A percentile compares a stretch with the other conserved stretches of the same genome.
Conservation (phyloP, 2,329 filamentous ascomycete genomes). For the Penicillium sumatraense region DNA sequence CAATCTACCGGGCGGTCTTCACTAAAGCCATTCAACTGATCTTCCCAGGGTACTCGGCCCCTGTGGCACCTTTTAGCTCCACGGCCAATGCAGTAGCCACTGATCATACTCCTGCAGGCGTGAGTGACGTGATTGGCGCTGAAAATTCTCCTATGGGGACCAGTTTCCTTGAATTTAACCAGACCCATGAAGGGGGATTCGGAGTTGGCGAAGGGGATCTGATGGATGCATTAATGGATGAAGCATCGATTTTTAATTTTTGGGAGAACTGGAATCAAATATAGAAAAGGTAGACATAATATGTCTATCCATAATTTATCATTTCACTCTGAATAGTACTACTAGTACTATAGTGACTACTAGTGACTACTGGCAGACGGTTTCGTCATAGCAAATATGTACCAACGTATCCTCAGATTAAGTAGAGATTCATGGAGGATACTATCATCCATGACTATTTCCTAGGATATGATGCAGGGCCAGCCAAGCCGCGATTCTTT, state of each 20-base stretch:
- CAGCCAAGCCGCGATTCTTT: not conserved
- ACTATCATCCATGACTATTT: too few relatives aligned
- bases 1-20: conserved; percentile 33
- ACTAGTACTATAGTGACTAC: too few relatives aligned
- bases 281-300: not conserved
- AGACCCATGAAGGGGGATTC: not conserved
- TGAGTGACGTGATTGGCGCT: not conserved
- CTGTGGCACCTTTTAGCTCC: not conserved
- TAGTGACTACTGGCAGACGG: too few relatives aligned
- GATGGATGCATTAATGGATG: conserved; percentile 28
- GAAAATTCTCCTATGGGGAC: not conserved
- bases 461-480: not conserved
- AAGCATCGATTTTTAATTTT: conserved; percentile 28
- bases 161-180: not conserved
- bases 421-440: too few relatives aligned
- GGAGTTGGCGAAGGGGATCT: conserved; percentile 9
- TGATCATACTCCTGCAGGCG: not conserved
- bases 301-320: too few relatives aligned
- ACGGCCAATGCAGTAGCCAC: not conserved
- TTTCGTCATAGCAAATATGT: too few relatives aligned
- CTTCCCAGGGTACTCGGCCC: conserved; percentile 20
- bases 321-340: too few relatives aligned
- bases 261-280: conserved; percentile 27
- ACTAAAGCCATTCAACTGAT: conserved; percentile 29
- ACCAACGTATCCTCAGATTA: too few relatives aligned